Base-by-base conservation (phyloP, 768 basidiomycete species). In the Mycena floridula region DNA sequence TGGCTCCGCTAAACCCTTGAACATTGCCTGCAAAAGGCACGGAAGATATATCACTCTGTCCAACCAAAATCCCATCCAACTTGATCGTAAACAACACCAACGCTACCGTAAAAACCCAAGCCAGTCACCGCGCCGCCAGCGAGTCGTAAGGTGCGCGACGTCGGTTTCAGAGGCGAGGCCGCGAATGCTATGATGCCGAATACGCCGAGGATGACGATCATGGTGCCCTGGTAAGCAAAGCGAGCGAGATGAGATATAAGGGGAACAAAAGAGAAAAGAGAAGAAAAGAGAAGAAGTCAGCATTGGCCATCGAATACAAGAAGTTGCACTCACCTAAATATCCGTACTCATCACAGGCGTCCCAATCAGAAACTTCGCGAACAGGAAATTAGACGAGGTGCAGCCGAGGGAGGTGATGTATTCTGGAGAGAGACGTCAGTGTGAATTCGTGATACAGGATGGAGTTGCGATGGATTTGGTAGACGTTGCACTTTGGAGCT, bases 351-450 rank as follows among this genome's bases (percentile, higher is more conserved):
- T 90, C 28, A 94, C 87, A 1, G 89, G 87, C 5, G 85, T 89
- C 27, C 88, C 89, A 5, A 90, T 83, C 47, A 91, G 74, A 57
- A 91, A 86, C 53, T 85, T 80, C 27, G 95, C 95, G 60, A 96
- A 95, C 27, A 96, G 71, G 59, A 96, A 94, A 62, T 98, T 98
- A 71, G 97, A 97, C 45, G 91, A 89, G 9, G 91, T 87, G 0
- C 90, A 91, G 12, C 95, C 94, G 4, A 98, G 76, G 2, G 94
- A 95, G 2, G 95, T 94, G 45, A 98, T 95, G 61, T 96, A 97
- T 79, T 95, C 89, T 81, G 64, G 13, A n/a, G n/a, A n/a, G n/a
- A n/a, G n/a, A n/a, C n/a, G n/a, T n/a, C n/a, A n/a, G n/a, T n/a
- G n/a, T n/a, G n/a, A n/a, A n/a, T n/a, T n/a, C n/a, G n/a, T n/a